Conservation (phyloP, 1,139 yeast genomes). For the Saccharomyces pastorianus region DNA sequence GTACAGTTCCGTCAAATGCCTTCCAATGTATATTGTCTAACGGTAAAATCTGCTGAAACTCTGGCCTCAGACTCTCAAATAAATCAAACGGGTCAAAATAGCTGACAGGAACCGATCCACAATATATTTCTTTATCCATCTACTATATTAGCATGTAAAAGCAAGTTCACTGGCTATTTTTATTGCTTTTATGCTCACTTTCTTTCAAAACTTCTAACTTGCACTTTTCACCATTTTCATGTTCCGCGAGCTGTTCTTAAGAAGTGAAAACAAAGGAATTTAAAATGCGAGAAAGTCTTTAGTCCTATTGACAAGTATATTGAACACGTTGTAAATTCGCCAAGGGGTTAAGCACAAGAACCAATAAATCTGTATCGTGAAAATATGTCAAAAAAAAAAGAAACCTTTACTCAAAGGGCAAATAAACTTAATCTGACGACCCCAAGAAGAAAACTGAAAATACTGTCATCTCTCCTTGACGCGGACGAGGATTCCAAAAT, state of each 20-base stretch:
- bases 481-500: background rate
- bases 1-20: slow-evolving; percentile 43
- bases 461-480: background rate
- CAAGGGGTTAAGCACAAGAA: slow-evolving; percentile 16
- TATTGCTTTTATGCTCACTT: background rate
- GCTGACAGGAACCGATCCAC: slow-evolving; percentile 40
- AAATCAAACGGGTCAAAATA: slow-evolving; percentile 82
- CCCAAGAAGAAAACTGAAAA: background rate
- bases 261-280: background rate
- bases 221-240: background rate
- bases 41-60: slow-evolving; percentile 49
- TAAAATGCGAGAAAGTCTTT: slow-evolving; percentile 16
- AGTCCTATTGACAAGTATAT: slow-evolving; percentile 45
- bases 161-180: background rate
- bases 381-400: slow-evolving; percentile 31
- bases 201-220: background rate
- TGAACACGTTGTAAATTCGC: slow-evolving; percentile 33
- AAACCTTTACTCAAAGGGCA: slow-evolving; percentile 3
- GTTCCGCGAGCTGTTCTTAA: background rate
- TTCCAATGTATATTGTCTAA: slow-evolving; percentile 78
- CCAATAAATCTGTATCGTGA: background rate
- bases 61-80: slow-evolving; percentile 46
- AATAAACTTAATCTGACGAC: background rate
- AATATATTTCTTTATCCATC: background rate
- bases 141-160: slow-evolving; percentile 1